Base-by-base conservation (phyloP, 1,139 yeast species). In the Candida sp. region DNA sequence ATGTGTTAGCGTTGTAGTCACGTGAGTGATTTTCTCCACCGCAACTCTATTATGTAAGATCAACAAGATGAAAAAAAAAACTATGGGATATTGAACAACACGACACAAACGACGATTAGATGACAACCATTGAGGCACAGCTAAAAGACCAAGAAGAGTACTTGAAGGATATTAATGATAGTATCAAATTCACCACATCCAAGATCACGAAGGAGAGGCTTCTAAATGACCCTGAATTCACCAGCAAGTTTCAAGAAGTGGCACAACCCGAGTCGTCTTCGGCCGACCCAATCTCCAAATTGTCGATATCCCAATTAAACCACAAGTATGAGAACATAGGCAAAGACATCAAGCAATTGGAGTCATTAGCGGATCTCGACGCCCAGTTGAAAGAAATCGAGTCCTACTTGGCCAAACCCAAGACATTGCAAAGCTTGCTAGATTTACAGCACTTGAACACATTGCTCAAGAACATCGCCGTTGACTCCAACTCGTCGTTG, bases 371-470 rank as follows among this genome's bases (percentile, higher is more conserved):
- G 66, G 56, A 60, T 6, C 52, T 68, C 7, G 60, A 59, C 35
- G 63, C 60, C 3, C 54, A 65, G 8, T 49, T 67, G 4, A 52
- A 56, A 9, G 72, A 70, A 49, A 63, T 65, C 17, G 62, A 61
- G 38, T 41, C 49, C 7, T 52, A 55, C 47, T 44, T 50, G 44
- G 53, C 44, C 33, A 58, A 54, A 39, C 45, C 51, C 7, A 58
- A 53, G 8, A 42, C 51, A 25, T 41, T 51, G 17, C 45, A 41
- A 11, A 49, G 52, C 43, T 43, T 58, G 26, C 48, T 57, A 27
- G 61, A 58, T 50, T 53, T 57, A 31, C 60, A 57, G 37, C 56
- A 56, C 28, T 38, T 58, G n/a, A 54, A 49, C 34, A 50, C 42
- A 11, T 42, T 55, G 30, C 50, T 58, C 12, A 50, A 49, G 41